Evolutionary conservation across 345 rosid genomes (phyloP).

Genomic region (Pistacia integerrima): DNA sequence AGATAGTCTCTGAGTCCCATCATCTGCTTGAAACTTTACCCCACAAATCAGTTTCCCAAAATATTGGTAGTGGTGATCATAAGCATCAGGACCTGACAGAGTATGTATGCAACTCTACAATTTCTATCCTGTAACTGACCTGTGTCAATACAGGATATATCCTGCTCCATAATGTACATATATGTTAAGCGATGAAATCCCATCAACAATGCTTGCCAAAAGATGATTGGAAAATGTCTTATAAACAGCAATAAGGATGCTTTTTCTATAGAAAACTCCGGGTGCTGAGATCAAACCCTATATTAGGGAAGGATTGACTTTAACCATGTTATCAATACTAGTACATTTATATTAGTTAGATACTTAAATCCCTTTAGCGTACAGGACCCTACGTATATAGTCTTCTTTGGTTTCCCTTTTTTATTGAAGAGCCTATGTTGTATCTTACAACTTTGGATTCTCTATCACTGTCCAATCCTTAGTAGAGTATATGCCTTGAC

Average conservation of each 20-base stretch:
- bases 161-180: not conserved
- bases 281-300: not conserved
- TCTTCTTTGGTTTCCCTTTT: not conserved
- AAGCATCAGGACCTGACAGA: not conserved
- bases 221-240: not conserved
- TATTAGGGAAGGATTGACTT: not conserved
- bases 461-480: not conserved
- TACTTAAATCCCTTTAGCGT: not conserved
- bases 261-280: not conserved
- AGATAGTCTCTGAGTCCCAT: not conserved
- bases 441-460: not conserved
- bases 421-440: not conserved
- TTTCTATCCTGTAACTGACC: not conserved
- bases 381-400: not conserved
- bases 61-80: not conserved
- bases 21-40: not conserved
- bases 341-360: not conserved
- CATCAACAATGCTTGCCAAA: not conserved
- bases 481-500: conserved; percentile 2
- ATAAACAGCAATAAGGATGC: not conserved
- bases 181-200: not conserved
- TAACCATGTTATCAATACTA: not conserved
- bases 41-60: not conserved
- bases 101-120: not conserved
- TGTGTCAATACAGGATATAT: not conserved